Conservation (phyloP, 2,329 filamentous ascomycete species). For the Fusarium incarnatum region DNA sequence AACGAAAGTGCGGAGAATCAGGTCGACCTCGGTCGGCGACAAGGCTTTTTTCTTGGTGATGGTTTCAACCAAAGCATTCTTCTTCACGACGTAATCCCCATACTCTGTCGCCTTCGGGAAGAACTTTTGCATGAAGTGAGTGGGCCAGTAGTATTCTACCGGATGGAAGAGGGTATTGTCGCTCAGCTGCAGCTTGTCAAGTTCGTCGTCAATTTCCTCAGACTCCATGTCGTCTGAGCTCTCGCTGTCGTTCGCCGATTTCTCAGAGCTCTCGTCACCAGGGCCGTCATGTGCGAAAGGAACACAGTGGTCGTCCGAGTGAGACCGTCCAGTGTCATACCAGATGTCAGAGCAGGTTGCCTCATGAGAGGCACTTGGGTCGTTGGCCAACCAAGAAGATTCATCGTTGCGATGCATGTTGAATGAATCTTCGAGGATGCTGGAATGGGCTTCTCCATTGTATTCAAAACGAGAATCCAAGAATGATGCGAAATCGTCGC, state of each 20-base stretch:
- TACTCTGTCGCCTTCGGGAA: background rate
- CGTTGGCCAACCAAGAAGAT: background rate
- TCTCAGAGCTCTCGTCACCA: background rate
- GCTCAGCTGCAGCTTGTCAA: background rate
- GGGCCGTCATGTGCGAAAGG: background rate
- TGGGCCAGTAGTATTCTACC: background rate
- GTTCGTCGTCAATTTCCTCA: background rate
- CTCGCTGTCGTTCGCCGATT: no score
- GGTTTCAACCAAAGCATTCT: background rate
- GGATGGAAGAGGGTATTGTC: background rate
- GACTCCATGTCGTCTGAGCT: background rate
- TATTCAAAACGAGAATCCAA: background rate
- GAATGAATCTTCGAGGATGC: background rate
- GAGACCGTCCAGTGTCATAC: background rate
- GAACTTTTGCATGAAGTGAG: background rate
- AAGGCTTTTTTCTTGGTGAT: background rate
- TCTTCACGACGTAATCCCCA: background rate
- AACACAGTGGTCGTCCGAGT: background rate
- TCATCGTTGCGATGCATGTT: background rate
- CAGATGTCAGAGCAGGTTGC: background rate
- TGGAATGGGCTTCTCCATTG: background rate
- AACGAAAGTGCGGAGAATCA: background rate
- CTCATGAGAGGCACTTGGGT: background rate
- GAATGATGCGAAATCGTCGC: background rate
- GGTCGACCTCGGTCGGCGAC: background rate